These are phyloP conservation scores for Tephrocybe sp. DNA, from an alignment of 768 basidiomycete species.

Conservation along the genomic window DNA sequence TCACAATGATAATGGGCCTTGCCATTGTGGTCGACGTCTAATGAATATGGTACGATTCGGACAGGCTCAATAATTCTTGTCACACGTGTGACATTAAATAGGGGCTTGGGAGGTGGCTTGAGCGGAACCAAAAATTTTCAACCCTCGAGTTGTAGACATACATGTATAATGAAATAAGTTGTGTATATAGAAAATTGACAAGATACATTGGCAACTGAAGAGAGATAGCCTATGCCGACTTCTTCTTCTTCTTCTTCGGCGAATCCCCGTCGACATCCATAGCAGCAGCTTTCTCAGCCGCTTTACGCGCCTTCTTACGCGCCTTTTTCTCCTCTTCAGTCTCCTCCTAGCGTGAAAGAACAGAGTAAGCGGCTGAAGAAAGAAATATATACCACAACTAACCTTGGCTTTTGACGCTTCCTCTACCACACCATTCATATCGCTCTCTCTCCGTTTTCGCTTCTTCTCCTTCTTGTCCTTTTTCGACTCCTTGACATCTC, in stretches of 20 bases:
- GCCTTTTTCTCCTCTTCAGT: slow-evolving; percentile 85
- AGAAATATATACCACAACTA: slow-evolving; percentile 18
- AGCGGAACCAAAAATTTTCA: no score
- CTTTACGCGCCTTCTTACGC: slow-evolving; percentile 73
- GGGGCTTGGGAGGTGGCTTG: no score
- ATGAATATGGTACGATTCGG: slow-evolving; percentile 18
- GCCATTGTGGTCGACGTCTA: slow-evolving; percentile 22
- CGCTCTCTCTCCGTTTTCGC: slow-evolving; percentile 57
- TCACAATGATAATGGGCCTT: slow-evolving; percentile 58
- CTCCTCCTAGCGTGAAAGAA: slow-evolving; percentile 43
- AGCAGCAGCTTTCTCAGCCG: slow-evolving; percentile 58
- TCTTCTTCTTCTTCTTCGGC: slow-evolving; percentile 63
- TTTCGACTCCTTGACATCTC: slow-evolving; percentile 30
- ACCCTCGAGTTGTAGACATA: neutral
- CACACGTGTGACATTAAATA: slow-evolving; percentile 6
- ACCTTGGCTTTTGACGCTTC: slow-evolving; percentile 40
- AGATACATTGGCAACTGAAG: slow-evolving; percentile 16
- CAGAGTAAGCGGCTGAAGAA: slow-evolving; percentile 8
- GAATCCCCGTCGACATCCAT: slow-evolving; percentile 40
- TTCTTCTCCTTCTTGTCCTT: slow-evolving; percentile 43
- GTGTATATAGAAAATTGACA: slow-evolving; percentile 5
- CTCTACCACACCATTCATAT: slow-evolving; percentile 40
- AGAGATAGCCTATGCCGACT: slow-evolving; percentile 30
- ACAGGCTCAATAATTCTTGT: slow-evolving; percentile 1
- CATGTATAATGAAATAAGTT: neutral